phyloP scores from a whole-genome alignment of 140 eudicot genomes.

The Oenanthe javanica region DNA sequence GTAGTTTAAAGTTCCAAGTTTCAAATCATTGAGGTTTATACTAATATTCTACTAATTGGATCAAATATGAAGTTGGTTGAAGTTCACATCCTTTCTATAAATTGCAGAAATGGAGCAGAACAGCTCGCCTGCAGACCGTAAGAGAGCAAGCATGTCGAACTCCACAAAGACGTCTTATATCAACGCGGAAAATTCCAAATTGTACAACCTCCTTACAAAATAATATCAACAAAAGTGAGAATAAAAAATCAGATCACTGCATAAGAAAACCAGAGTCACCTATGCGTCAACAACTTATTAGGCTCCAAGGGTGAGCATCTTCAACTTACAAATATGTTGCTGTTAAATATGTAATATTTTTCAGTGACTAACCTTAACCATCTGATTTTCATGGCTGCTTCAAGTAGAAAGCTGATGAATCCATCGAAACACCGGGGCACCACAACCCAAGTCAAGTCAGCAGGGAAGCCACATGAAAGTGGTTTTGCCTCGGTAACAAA shows the following conservation, averaged over 20 bases:
- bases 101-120: conserved; percentile 8
- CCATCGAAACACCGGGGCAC: conserved; percentile 26
- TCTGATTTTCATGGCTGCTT: conserved; percentile 26
- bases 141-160: conserved; percentile 6
- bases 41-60: not conserved
- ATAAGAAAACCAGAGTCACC: conserved; percentile 33
- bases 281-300: conserved; percentile 14
- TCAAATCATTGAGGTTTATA: not conserved
- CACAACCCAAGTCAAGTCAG: not conserved
- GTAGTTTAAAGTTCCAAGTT: not conserved
- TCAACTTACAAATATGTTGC: conserved; percentile 3
- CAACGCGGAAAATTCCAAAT: not conserved
- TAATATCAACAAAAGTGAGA: conserved; percentile 6
- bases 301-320: conserved; percentile 38
- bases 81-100: not conserved
- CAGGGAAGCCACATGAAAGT: conserved; percentile 9
- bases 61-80: not conserved
- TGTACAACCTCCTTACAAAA: not conserved
- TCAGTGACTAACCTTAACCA: not conserved
- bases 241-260: conserved; percentile 20
- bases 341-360: not conserved
- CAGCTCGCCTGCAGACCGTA: not conserved
- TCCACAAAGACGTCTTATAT: conserved; percentile 15
- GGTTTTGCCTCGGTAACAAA: conserved; percentile 16
- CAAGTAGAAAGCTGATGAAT: conserved; percentile 26